Evolutionary conservation across 2,329 filamentous ascomycete species (phyloP), one percentile per base, ranked within the genome.

Genomic region (Mycosphaerella arachidis): DNA sequence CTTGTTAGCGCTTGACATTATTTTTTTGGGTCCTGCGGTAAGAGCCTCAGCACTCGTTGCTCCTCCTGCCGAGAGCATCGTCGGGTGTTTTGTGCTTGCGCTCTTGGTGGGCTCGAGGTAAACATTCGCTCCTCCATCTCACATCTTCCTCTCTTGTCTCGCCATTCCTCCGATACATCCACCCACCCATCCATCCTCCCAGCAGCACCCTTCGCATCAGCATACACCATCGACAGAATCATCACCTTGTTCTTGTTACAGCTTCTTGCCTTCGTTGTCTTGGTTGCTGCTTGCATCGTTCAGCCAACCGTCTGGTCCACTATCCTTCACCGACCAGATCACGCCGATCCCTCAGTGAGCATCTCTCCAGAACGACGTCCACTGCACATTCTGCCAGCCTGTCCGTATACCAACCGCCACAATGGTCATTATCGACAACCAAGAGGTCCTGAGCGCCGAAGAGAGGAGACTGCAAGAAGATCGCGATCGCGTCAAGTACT

Each of bases 381-480:
- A 48, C 48, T 35, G 33, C 48, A 30, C 40, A 10, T 18, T 0
- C n/a, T 27, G n/a, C 24, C 18, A 37, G 45, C 40, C 10, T 29
- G 8, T 8, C 31, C 16, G 40, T 40, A 48, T 29, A 53, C 50
- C 6, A 13, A 59, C 63, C 58, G 59, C 54, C 67, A 71, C 54
- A 24, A 97, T 97, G 93, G 92, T 96, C 73, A 84, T 95, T 72
- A 88, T 94, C 73, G 91, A 96, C 76, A 86, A 88, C 72, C 86
- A 94, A 77, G 90, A 94, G 73, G 92, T 91, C 76, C 83, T 93
- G 73, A 92, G 89, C 62, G 87, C 90, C 76, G 93, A 97, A 78
- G 93, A 97, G 81, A 89, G 89, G 76, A 88, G 94, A 53, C 83
- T 97, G 68, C 88, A 89, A 72, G 86, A 96, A 72, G 93, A 97